phyloP scores from a whole-genome alignment of 1,284 basidiomycete species.

The Ustilago esculenta region DNA sequence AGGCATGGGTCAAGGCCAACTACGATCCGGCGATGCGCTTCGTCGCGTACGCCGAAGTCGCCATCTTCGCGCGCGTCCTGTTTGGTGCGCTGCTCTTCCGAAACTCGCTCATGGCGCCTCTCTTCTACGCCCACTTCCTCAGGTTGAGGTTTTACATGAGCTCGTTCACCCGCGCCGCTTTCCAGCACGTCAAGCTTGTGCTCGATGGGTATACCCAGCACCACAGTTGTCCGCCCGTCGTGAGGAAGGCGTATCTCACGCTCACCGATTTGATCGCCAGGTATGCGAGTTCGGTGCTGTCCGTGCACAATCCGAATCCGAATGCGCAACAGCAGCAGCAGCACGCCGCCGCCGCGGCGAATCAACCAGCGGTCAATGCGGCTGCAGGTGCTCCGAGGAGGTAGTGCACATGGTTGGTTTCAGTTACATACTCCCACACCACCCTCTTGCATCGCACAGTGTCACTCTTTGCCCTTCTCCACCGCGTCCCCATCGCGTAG shows the following conservation, averaged over 20 bases:
- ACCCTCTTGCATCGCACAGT: no score
- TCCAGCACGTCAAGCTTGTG: conserved; percentile 59
- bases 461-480: no score
- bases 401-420: no score
- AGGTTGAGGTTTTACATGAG: conserved; percentile 66
- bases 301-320: conserved; percentile 47
- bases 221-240: conserved; percentile 58
- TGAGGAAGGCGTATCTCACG: conserved; percentile 62
- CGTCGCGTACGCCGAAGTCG: conserved; percentile 66
- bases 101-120: conserved; percentile 62
- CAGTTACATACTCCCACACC: no score
- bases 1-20: conserved; percentile 67
- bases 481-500: no score
- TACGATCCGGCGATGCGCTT: conserved; percentile 68
- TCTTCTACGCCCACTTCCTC: conserved; percentile 65
- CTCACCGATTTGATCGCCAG: conserved; percentile 61
- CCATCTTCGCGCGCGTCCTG: conserved; percentile 64
- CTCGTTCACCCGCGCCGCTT: conserved; percentile 63
- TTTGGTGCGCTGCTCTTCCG: conserved; percentile 63
- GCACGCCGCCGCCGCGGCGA: conserved; percentile 10
- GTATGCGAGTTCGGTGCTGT: conserved; percentile 64
- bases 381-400: conserved; percentile 14
- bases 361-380: not conserved
- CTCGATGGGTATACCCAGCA: conserved; percentile 59
- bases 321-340: conserved; percentile 1